A percentile compares a stretch with the other conserved stretches of the same genome.
These are phyloP conservation scores for Hebeloma cylindrosporum DNA, from an alignment of 768 basidiomycete species.

Conservation along the genomic window DNA sequence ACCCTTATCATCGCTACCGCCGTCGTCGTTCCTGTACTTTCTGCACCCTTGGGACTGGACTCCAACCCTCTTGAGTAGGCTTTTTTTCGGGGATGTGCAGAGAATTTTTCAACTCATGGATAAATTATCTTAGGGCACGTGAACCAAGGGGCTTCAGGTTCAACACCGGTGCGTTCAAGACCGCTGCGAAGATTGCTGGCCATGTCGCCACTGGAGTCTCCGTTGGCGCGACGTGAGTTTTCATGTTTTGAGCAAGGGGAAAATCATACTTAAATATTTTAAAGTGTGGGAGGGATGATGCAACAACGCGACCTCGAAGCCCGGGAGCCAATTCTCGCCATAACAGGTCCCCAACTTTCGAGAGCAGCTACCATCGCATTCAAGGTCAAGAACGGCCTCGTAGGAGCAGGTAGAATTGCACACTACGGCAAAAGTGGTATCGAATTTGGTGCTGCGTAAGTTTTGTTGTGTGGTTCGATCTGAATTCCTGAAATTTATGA, in stretches of 20 bases:
- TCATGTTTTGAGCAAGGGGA: neutral
- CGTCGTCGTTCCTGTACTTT: neutral
- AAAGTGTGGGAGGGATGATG: neutral
- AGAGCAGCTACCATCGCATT: too few species aligned
- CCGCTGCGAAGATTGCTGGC: constrained; percentile 1
- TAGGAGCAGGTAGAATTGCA: constrained; percentile 3
- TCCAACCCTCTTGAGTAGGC: constrained; percentile 8
- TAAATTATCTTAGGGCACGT: neutral
- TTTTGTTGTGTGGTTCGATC: too few species aligned
- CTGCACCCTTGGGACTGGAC: too few species aligned
- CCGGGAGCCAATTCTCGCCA: constrained; percentile 6
- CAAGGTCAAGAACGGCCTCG: constrained; percentile 1
- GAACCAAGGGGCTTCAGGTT: constrained; percentile 5
- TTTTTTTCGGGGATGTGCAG: neutral
- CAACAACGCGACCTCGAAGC: constrained; percentile 2
- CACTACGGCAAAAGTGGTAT: constrained; percentile 2
- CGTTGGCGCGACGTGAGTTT: constrained; percentile 1
- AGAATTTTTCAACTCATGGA: too few species aligned
- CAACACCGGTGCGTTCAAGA: too few species aligned
- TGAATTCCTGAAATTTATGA: too few species aligned
- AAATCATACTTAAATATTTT: neutral
- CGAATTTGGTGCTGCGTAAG: constrained; percentile 8
- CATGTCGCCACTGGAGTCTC: constrained; percentile 3
- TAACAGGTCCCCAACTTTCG: too few species aligned
- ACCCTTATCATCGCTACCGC: constrained; percentile 9